Base-by-base conservation (phyloP, 202 grass and related monocot genomes). In the Saccharum hybrid region DNA sequence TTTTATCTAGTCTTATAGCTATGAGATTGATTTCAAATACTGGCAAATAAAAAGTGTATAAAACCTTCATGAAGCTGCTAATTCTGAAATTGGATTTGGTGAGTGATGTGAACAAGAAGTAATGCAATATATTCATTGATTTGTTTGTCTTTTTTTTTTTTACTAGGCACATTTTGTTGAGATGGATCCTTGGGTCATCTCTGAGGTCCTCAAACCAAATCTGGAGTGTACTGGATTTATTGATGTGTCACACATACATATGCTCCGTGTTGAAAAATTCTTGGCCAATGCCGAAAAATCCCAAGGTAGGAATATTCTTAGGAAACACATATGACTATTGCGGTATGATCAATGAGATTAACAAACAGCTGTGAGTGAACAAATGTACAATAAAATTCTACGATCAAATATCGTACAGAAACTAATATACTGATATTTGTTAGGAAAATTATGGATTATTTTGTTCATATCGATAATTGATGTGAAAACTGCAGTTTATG, bases 141-240 rank as follows among this genome's bases (percentile, higher is more conserved):
- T 2, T 52, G 31, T 88, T 63, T 87, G 23, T 54, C 67, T 85
- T 40, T 16, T 51, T 26, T 51, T 26, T 26, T 65, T 23, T 48
- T 40, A 66, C 19, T 75, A 99, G 93, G 93, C 74, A 39, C 96
- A 99, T 76, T 99, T 99, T 84, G 93, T 99, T 80, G 96, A 98
- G 87, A 88, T 96, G 93, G 91, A 98, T 77, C 91, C 93, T 77
- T 96, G 93, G 93, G 91, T 99, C 69, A 82, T 96, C 77, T 96
- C 89, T 60, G 88, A 94, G 74, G 91, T 98, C 34, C 84, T 96
- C 62, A 83, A 77, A 68, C 96, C 93, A 46, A 98, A 96, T 89
- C 87, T 99, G 76, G 69, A 87, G 77, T 85, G 80, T 81, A 99
- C 93, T 77, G 96, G 93, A 86, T 99, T 99, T 90, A 78, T 88